phyloP scores from a whole-genome alignment of 208 protist species.

The Leishmania aethiopica region DNA sequence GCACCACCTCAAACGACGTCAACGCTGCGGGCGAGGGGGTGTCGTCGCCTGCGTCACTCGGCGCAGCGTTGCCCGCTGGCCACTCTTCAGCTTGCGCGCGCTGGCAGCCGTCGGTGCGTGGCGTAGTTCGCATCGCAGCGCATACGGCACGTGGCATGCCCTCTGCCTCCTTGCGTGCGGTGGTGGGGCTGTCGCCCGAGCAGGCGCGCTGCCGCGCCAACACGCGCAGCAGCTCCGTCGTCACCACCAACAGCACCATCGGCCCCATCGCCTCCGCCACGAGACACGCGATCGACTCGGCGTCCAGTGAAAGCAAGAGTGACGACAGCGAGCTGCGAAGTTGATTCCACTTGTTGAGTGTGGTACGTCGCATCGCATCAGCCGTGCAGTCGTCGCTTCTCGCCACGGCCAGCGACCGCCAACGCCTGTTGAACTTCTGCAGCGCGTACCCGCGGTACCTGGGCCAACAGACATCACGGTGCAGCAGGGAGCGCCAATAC shows the following conservation, averaged over 20 bases:
- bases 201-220: background rate
- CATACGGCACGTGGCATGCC: background rate
- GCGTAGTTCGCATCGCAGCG: background rate
- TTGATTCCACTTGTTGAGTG: background rate
- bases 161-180: background rate
- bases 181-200: background rate
- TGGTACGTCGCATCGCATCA: background rate
- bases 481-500: conserved; percentile 1
- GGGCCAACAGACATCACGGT: conserved; percentile 1
- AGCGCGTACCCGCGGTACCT: conserved; percentile 11
- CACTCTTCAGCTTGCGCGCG: background rate
- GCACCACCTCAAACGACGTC: conserved; percentile 14
- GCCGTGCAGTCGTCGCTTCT: too few species aligned
- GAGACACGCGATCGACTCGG: background rate
- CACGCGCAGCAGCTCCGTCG: conserved; percentile 1
- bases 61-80: background rate
- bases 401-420: background rate
- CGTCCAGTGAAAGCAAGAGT: background rate
- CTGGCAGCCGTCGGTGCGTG: background rate
- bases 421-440: background rate
- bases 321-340: background rate
- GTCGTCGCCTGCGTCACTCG: background rate
- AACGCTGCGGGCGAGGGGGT: background rate
- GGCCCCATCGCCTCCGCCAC: conserved; percentile 5
- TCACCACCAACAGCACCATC: background rate